These are phyloP conservation scores for Dunaliella sp. DNA, from an alignment of 139 green algal genomes.

Conservation along the genomic window DNA sequence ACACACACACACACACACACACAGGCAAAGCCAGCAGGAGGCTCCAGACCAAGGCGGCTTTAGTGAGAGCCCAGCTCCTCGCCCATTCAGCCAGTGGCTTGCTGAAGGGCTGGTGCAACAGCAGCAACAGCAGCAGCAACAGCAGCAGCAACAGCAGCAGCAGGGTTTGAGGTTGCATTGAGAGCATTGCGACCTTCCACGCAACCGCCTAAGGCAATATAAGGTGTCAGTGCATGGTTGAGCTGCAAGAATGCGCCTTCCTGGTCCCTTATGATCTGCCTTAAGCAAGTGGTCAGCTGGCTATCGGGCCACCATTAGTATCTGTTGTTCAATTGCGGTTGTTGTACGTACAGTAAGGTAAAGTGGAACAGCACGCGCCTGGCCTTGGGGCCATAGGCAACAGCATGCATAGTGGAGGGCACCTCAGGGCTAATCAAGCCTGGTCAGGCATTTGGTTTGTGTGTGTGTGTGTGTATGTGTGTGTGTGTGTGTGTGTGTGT, in stretches of 20 bases:
- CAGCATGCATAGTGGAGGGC: background rate
- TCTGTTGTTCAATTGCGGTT: too few relatives aligned
- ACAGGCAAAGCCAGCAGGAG: background rate
- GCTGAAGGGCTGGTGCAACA: background rate
- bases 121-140: background rate
- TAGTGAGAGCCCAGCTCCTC: background rate
- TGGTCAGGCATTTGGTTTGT: background rate
- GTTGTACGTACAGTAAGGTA: too few relatives aligned
- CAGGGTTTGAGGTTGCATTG: background rate
- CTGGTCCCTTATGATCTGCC: background rate
- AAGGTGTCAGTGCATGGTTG: background rate
- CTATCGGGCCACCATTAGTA: background rate
- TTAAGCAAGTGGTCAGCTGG: background rate
- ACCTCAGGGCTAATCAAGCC: background rate
- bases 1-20: background rate
- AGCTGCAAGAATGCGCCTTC: background rate
- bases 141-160: background rate
- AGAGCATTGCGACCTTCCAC: background rate
- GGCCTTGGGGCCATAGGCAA: too few relatives aligned
- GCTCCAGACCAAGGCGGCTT: background rate
- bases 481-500: background rate
- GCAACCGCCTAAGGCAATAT: background rate
- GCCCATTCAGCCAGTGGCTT: background rate
- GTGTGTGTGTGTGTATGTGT: background rate
- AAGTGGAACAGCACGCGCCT: too few relatives aligned